phyloP scores from a whole-genome alignment of 2,329 filamentous ascomycete species.

The Fusarium decemcellulare region DNA sequence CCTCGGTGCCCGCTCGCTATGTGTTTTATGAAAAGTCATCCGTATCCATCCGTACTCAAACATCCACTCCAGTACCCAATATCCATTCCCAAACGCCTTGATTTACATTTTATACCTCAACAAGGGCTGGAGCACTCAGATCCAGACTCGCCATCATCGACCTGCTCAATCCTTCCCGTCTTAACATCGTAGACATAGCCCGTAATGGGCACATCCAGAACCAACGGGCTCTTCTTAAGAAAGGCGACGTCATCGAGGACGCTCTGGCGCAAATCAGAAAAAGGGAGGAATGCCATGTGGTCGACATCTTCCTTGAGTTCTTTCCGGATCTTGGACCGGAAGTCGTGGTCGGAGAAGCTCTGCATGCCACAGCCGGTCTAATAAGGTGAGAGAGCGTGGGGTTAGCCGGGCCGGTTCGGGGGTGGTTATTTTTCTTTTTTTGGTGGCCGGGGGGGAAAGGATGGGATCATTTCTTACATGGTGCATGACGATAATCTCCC shows the following conservation, averaged over 20 bases:
- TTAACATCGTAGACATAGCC: conserved; percentile 87
- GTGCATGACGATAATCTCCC: conserved; percentile 82
- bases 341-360: conserved; percentile 74
- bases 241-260: conserved; percentile 77
- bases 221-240: conserved; percentile 70
- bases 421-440: conserved; percentile 2
- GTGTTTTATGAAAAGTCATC: neutral
- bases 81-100: neutral
- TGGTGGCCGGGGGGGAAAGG: neutral
- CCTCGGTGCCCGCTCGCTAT: conserved; percentile 12
- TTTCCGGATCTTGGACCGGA: conserved; percentile 67
- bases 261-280: conserved; percentile 73
- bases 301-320: conserved; percentile 69
- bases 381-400: conserved; percentile 15
- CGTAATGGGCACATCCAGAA: conserved; percentile 74
- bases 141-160: conserved; percentile 34
- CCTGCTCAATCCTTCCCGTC: conserved; percentile 69
- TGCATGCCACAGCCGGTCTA: conserved; percentile 70
- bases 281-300: conserved; percentile 75
- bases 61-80: neutral
- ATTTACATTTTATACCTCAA: too few relatives aligned
- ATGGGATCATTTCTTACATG: conserved; percentile 57
- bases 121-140: conserved; percentile 36
- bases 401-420: conserved; percentile 39
- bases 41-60: neutral